phyloP scores from a whole-genome alignment of 495 filamentous ascomycete genomes.

The Parmelia sp. region DNA sequence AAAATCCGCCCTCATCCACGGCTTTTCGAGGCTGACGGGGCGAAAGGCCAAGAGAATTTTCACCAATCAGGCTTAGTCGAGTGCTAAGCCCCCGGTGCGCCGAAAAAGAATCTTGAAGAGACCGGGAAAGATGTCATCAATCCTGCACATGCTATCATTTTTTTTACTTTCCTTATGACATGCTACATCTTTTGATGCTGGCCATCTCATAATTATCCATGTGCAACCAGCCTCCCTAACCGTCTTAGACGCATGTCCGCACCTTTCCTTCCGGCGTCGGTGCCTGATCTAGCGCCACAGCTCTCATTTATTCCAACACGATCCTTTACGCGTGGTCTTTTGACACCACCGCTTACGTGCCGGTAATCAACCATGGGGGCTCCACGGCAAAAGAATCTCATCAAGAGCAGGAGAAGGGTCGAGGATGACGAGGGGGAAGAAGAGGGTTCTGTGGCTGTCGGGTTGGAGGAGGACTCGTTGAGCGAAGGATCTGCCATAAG shows the following conservation, averaged over 20 bases:
- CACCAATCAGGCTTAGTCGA: constrained; percentile 14
- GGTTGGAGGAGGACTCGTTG: constrained; percentile 73
- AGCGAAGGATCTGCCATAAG: constrained; percentile 72
- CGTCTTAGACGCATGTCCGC: constrained; percentile 2
- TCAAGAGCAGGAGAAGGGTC: constrained; percentile 67
- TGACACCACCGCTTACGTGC: neutral
- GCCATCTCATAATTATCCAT: constrained; percentile 14
- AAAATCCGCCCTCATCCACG: no score
- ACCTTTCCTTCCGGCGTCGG: constrained; percentile 12
- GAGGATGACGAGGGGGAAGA: constrained; percentile 75
- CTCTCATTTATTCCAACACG: constrained; percentile 1
- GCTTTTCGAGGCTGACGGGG: no score
- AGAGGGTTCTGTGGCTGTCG: constrained; percentile 57
- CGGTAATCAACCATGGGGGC: constrained; percentile 46
- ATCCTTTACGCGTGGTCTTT: constrained; percentile 1
- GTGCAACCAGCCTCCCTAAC: constrained; percentile 3
- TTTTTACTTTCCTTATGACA: neutral
- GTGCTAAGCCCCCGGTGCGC: constrained; percentile 1
- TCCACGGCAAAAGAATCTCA: constrained; percentile 60
- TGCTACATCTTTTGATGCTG: constrained; percentile 12
- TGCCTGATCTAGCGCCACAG: constrained; percentile 21
- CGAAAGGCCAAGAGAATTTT: no score
- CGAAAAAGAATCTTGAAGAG: constrained; percentile 7
- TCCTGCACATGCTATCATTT: constrained; percentile 6
- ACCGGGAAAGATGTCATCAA: constrained; percentile 17